Conservation (phyloP, 768 basidiomycete species). For the Coprinellus aureogranulatus region DNA sequence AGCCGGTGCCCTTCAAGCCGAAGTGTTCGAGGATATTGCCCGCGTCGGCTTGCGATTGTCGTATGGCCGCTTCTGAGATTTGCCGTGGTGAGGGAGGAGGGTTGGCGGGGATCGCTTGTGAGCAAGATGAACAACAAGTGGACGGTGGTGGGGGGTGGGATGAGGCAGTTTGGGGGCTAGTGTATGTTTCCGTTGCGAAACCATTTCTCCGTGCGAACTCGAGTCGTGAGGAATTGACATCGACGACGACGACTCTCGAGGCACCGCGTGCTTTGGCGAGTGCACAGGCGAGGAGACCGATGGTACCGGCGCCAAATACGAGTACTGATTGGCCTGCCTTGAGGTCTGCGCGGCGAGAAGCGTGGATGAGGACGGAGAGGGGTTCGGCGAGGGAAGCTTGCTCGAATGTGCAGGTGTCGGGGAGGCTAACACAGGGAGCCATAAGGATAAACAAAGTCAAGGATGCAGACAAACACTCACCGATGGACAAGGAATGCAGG, state of each 20-base stretch:
- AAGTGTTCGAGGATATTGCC: slow-evolving; percentile 61
- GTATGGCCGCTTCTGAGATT: slow-evolving; percentile 40
- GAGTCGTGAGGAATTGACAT: slow-evolving; percentile 82
- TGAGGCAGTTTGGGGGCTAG: slow-evolving; percentile 33
- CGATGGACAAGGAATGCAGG: slow-evolving; percentile 83
- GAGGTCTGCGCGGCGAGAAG: slow-evolving; percentile 44
- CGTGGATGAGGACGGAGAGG: slow-evolving; percentile 82
- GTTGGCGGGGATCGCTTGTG: not conserved
- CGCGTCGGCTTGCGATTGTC: slow-evolving; percentile 57
- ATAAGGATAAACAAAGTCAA: not conserved
- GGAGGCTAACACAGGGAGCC: slow-evolving; percentile 48
- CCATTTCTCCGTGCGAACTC: slow-evolving; percentile 74
- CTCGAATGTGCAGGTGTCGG: slow-evolving; percentile 72
- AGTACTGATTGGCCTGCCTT: slow-evolving; percentile 67
- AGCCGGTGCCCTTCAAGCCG: slow-evolving; percentile 68
- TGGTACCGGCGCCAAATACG: slow-evolving; percentile 90
- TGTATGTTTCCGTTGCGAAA: slow-evolving; percentile 73
- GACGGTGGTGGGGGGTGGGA: slow-evolving; percentile 8
- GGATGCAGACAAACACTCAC: slow-evolving; percentile 45
- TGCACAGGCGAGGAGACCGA: slow-evolving; percentile 86
- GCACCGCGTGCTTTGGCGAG: slow-evolving; percentile 74
- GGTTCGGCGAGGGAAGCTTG: slow-evolving; percentile 90
- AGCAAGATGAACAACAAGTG: not conserved
- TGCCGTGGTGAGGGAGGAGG: slow-evolving; percentile 7
- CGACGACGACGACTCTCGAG: slow-evolving; percentile 67